Evolutionary conservation across 2,329 filamentous ascomycete species (phyloP).

Genomic region (Pyrenochaeta sp.): DNA sequence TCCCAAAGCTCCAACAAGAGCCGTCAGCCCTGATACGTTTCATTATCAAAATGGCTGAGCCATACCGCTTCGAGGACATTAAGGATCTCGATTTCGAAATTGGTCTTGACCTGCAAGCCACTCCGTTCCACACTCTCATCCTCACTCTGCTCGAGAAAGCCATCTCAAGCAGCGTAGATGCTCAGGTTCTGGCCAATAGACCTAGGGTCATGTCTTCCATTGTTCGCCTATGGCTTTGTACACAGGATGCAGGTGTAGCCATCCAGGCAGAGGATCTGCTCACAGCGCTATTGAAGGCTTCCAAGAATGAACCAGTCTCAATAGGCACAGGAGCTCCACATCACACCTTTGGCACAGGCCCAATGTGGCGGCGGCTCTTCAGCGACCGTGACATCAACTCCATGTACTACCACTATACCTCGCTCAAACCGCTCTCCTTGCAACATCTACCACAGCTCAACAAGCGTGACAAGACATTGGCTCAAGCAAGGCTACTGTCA

Average conservation of each 20-base stretch:
- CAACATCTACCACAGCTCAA: constrained; percentile 47
- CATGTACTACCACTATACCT: constrained; percentile 64
- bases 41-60: constrained; percentile 57
- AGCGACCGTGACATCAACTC: constrained; percentile 66
- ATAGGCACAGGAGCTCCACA: constrained; percentile 36
- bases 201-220: constrained; percentile 62
- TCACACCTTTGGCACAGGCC: constrained; percentile 39
- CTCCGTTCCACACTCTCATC: constrained; percentile 63
- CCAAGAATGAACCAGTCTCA: constrained; percentile 51
- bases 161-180: constrained; percentile 58
- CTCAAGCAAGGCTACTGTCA: constrained; percentile 67
- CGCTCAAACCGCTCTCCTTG: constrained; percentile 48
- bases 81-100: constrained; percentile 62
- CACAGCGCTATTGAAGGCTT: constrained; percentile 59
- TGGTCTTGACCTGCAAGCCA: constrained; percentile 59
- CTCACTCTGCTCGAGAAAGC: constrained; percentile 66
- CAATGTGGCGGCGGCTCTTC: constrained; percentile 70
- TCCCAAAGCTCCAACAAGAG: constrained; percentile 64
- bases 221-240: constrained; percentile 66
- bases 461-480: constrained; percentile 63
- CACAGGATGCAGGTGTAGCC: constrained; percentile 62
- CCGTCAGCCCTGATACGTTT: constrained; percentile 63
- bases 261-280: constrained; percentile 62
- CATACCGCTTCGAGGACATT: constrained; percentile 50
- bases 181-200: constrained; percentile 65